Percentiles rank a stretch among this genome's conserved stretches.
phyloP scores from a whole-genome alignment of 2,329 filamentous ascomycete genomes.

The Nectriaceae sp. region DNA sequence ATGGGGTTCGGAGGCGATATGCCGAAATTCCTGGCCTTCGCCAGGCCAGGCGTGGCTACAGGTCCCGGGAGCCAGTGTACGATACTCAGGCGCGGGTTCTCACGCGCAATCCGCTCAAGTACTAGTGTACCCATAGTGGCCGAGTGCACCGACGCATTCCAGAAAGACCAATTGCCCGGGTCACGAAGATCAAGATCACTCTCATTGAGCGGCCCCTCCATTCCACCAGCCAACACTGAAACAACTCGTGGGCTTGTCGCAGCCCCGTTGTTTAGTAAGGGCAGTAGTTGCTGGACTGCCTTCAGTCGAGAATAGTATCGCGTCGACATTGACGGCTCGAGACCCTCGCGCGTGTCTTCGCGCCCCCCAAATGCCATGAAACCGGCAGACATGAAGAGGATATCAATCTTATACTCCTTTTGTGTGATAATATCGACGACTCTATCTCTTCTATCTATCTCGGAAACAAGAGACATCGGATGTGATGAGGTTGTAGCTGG shows the following conservation, averaged over 20 bases:
- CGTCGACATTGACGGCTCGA: conserved; percentile 10
- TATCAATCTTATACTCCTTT: conserved; percentile 2
- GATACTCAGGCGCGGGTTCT: conserved; percentile 3
- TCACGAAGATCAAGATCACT: conserved; percentile 2
- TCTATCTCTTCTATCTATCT: too few species aligned
- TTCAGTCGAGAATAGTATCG: conserved; percentile 6
- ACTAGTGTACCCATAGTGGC: conserved; percentile 10
- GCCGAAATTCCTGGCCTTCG: neutral
- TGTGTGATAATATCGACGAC: conserved; percentile 3
- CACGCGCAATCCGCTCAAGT: neutral
- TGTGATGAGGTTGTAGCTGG: conserved; percentile 1
- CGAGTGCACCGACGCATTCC: conserved; percentile 6
- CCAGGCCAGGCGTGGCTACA: neutral
- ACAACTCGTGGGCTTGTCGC: conserved; percentile 6
- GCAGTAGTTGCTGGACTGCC: conserved; percentile 6
- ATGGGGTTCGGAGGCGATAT: neutral
- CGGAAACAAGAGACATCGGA: conserved; percentile 2
- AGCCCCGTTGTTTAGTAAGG: conserved; percentile 3
- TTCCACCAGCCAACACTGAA: conserved; percentile 7
- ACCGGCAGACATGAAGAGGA: conserved; percentile 5
- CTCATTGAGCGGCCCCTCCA: conserved; percentile 5
- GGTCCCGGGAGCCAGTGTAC: conserved; percentile 7
- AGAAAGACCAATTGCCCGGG: neutral
- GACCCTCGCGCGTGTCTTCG: conserved; percentile 8
- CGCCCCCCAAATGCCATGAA: conserved; percentile 4